Base-by-base conservation (phyloP, 2,329 filamentous ascomycete species). In the Aspergillus sergii region DNA sequence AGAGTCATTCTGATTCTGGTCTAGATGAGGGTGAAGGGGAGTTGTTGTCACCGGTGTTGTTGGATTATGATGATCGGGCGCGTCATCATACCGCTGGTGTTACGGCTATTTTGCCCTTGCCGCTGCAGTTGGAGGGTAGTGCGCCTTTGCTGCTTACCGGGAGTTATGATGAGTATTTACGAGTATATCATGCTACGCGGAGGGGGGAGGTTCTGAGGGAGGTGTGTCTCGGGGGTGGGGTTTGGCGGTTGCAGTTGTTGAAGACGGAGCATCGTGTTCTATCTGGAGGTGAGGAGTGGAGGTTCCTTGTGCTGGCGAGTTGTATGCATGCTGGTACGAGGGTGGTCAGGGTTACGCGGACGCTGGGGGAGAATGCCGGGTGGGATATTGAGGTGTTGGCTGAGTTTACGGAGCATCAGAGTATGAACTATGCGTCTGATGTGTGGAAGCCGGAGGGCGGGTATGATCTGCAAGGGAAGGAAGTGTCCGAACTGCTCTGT, bases 351-450 rank as follows among this genome's bases (percentile, higher is more conserved):
- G 71, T 89, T 4, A 72, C 64, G 43, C 60, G 12, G 50, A 61
- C 32, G 66, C 63, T 36, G 59, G 71, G 8, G 79, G 83, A 45
- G 71, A 87, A 21, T 74, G 77, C 65, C 64, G 79, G 19, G 61
- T 93, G 89, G 85, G 73, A 72, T 1, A 89, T 95, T 62, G 80
- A 85, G 50, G 82, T 94, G 1, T 68, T 94, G 54, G 89, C 85
- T 0, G 85, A 84, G 58, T 96, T 96, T 72, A 90, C 92, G 69
- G 91, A 94, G 74, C 93, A 97, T 75, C 83, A 91, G 79, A 97
- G 93, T 75, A 97, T 97, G 93, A 97, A 96, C 72, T 98, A 98
- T 75, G 94, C 90, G 8, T 92, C 91, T 70, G 93, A 94, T 77
- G 71, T 77, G 26, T 75, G 75, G 72, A 75, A 69, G 57, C 68